Conservation (phyloP, 2,329 filamentous ascomycete species). For the Hymenoscyphus salicellus region DNA sequence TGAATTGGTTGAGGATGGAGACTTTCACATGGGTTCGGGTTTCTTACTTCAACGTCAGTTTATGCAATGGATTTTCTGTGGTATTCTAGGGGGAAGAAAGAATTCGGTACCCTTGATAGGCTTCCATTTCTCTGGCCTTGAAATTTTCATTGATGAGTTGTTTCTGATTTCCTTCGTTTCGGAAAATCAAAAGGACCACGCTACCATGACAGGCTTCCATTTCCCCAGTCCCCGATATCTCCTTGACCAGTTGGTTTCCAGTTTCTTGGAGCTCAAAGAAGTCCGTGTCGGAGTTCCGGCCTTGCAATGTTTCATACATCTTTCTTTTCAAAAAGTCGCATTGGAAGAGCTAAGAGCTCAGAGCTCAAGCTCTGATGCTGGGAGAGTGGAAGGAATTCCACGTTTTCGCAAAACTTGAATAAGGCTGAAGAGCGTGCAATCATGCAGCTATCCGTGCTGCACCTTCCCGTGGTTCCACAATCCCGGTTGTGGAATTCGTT, state of each 20-base stretch:
- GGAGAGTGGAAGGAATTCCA: not conserved
- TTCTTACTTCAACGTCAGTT: not conserved
- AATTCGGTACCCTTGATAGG: not conserved
- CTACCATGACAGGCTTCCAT: not conserved
- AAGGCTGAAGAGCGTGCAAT: not conserved
- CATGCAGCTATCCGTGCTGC: not conserved
- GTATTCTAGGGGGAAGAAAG: not conserved
- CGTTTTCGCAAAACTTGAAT: too few species aligned
- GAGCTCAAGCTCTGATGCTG: not conserved
- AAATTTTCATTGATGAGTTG: not conserved
- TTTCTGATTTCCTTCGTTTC: not conserved
- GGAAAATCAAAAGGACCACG: not conserved
- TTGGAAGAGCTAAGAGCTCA: not conserved
- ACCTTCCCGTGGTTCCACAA: not conserved
- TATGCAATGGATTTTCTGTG: not conserved
- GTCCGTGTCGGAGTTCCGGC: not conserved
- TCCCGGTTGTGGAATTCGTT: not conserved
- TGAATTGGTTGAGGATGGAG: not conserved
- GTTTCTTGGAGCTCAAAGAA: not conserved
- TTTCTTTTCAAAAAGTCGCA: not conserved
- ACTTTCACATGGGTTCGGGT: not conserved
- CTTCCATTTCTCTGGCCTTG: not conserved
- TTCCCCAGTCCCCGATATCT: not conserved
- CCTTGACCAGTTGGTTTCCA: not conserved
- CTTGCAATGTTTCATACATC: not conserved